Percentiles rank a stretch among this genome's conserved stretches.
Conservation (phyloP, 805 yeast species). For the Clavispora asparagi region DNA sequence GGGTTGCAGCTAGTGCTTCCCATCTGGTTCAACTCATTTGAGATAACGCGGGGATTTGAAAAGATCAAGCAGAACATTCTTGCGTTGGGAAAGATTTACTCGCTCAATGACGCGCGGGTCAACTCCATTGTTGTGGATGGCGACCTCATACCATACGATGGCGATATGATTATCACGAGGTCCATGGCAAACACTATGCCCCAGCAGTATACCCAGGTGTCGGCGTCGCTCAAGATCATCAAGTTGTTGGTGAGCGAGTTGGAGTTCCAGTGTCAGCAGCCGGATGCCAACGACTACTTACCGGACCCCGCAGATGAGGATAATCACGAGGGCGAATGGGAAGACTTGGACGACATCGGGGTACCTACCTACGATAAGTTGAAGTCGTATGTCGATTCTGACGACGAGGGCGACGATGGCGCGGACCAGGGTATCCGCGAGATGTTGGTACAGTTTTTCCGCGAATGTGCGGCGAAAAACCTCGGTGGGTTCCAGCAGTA, state of each 20-base stretch:
- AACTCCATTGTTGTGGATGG: conserved; percentile 62
- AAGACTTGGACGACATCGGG: conserved; percentile 66
- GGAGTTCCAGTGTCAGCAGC: conserved; percentile 54
- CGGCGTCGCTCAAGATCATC: conserved; percentile 68
- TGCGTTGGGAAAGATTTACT: conserved; percentile 66
- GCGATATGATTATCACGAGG: conserved; percentile 73
- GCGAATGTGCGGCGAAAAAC: conserved; percentile 47
- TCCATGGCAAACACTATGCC: conserved; percentile 73
- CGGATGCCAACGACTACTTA: conserved; percentile 35
- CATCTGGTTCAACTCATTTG: conserved; percentile 82
- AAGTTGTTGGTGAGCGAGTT: conserved; percentile 69
- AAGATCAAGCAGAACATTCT: conserved; percentile 61
- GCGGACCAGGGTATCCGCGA: conserved; percentile 35
- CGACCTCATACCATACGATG: conserved; percentile 58
- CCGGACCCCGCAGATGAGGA: conserved; percentile 24
- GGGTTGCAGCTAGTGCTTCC: conserved; percentile 58
- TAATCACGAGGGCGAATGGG: conserved; percentile 55
- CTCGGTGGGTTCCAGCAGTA: conserved; percentile 47
- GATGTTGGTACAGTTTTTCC: conserved; percentile 48
- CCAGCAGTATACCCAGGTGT: conserved; percentile 54
- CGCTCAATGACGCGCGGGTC: conserved; percentile 51
- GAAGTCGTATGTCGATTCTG: conserved; percentile 49
- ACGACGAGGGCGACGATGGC: conserved; percentile 26
- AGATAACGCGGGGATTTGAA: conserved; percentile 72
- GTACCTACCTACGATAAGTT: conserved; percentile 59